Percentiles rank a stretch among this genome's conserved stretches.
Evolutionary conservation across 2,329 filamentous ascomycete genomes (phyloP).

Genomic region (Teratosphaeria nubilosa): DNA sequence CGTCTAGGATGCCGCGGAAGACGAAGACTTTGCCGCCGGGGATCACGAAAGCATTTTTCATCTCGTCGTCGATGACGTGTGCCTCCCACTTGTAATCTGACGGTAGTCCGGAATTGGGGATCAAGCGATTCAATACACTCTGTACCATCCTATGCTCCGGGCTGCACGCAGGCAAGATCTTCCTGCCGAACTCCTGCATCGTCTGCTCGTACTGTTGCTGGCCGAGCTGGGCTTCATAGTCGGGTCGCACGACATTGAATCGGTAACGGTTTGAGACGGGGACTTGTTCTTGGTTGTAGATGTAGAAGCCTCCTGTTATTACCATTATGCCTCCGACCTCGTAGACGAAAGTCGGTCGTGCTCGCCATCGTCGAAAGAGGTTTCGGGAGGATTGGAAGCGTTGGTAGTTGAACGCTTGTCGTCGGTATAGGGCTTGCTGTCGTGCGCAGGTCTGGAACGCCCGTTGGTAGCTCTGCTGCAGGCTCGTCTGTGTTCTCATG

Average conservation of each 20-base stretch:
- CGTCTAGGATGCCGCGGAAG: slow-evolving; percentile 59
- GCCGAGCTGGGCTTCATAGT: slow-evolving; percentile 45
- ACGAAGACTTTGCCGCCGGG: slow-evolving; percentile 73
- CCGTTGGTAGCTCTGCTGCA: background rate
- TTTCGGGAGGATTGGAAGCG: slow-evolving; percentile 16
- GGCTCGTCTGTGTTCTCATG: background rate
- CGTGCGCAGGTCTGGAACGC: background rate
- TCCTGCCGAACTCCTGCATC: slow-evolving; percentile 43
- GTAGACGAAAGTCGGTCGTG: slow-evolving; percentile 38
- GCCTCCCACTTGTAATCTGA: slow-evolving; percentile 54
- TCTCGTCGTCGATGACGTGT: slow-evolving; percentile 56
- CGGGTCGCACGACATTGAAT: slow-evolving; percentile 59
- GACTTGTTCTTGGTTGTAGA: slow-evolving; percentile 60
- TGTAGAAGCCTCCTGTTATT: slow-evolving; percentile 48
- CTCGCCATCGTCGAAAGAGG: slow-evolving; percentile 29
- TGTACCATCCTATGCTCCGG: slow-evolving; percentile 47
- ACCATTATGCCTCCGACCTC: slow-evolving; percentile 34
- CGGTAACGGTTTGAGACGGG: slow-evolving; percentile 60
- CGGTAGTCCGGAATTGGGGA: slow-evolving; percentile 55
- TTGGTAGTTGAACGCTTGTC: slow-evolving; percentile 22
- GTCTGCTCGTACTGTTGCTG: slow-evolving; percentile 47
- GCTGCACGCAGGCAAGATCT: slow-evolving; percentile 52
- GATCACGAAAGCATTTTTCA: slow-evolving; percentile 65
- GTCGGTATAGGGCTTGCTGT: background rate
- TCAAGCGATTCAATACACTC: slow-evolving; percentile 54